A percentile compares a stretch with the other conserved stretches of the same genome.
phyloP scores from a whole-genome alignment of 2,329 filamentous ascomycete genomes.

The Claviceps maximensis region DNA sequence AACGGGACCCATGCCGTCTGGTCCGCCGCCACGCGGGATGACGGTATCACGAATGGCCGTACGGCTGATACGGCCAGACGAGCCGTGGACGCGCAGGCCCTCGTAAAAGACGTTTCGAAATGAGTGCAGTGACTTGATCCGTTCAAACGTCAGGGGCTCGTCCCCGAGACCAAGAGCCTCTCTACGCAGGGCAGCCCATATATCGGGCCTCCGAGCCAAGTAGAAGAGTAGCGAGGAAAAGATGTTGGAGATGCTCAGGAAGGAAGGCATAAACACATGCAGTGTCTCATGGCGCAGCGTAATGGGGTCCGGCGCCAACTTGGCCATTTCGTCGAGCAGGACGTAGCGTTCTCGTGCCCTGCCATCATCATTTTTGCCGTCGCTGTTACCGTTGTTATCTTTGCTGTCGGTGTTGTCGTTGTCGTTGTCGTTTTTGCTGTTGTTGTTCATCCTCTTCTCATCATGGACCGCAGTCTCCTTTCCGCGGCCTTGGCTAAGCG shows the following conservation, averaged over 20 bases:
- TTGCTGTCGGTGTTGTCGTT: background rate
- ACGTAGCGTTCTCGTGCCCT: background rate
- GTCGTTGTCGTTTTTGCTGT: background rate
- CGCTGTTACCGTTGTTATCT: background rate
- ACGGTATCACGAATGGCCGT: constrained; percentile 4
- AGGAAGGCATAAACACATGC: constrained; percentile 1
- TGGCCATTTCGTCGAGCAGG: constrained; percentile 2
- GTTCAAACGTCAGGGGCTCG: background rate
- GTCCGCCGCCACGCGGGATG: constrained; percentile 1
- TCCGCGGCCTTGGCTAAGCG: background rate
- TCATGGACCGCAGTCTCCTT: background rate
- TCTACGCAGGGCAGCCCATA: background rate
- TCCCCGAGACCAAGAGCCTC: background rate
- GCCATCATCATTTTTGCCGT: background rate
- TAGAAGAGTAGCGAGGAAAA: background rate
- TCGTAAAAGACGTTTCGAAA: constrained; percentile 1
- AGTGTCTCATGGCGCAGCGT: constrained; percentile 2
- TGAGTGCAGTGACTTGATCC: background rate
- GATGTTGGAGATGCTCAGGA: constrained; percentile 1
- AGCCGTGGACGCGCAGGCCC: constrained; percentile 2
- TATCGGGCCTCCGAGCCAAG: background rate
- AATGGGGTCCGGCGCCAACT: background rate
- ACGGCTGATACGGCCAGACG: constrained; percentile 1
- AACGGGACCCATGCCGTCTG: background rate
- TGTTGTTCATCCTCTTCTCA: background rate